Conservation (phyloP, 306 rosid genomes). For the cucumber (Cucumis sativus) region Cucumber_9930_V3 NC_026661.2:17110001-17110500, state of each 20-base stretch:
- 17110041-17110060: constrained; percentile 17
- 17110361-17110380: not conserved
- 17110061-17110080: constrained; percentile 44
- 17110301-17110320: constrained; percentile 17
- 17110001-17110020: constrained; percentile 68
- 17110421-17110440: not conserved
- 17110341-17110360: not conserved
- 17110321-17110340: too few species aligned
- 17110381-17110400: not conserved
- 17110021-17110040: constrained; percentile 41
- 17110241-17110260: constrained; percentile 43
- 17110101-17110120: constrained; percentile 44
- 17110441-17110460: not conserved
- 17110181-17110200: constrained; percentile 86
- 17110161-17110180: constrained; percentile 95
- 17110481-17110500: not conserved
- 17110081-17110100: constrained; percentile 54
- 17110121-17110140: constrained; percentile 90
- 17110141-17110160: constrained; percentile 87
- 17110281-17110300: constrained; percentile 74
- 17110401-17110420: not conserved
- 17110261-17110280: constrained; percentile 88
- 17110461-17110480: not conserved
- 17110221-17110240: constrained; percentile 64
- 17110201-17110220: constrained; percentile 77